Percentiles rank a stretch among this genome's conserved stretches.
Conservation (phyloP, 345 rosid species). For the Rhizophora mangle region DNA sequence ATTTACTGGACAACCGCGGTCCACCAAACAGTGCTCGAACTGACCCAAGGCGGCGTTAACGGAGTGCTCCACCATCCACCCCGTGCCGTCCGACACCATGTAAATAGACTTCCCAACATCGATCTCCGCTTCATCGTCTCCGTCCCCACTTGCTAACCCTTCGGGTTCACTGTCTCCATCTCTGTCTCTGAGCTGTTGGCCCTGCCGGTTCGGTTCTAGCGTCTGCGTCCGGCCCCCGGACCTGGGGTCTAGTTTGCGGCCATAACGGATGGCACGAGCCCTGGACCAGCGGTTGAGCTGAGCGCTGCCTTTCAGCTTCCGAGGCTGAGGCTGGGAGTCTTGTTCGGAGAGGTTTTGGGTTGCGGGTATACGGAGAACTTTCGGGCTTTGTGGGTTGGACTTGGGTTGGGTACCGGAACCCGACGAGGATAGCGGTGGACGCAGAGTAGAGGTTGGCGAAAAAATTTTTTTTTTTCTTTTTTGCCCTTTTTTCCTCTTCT, state of each 20-base stretch:
- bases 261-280: conserved; percentile 71
- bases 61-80: conserved; percentile 92
- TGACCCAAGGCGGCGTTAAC: conserved; percentile 88
- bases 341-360: conserved; percentile 23
- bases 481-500: too few species aligned
- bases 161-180: conserved; percentile 6
- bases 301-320: conserved; percentile 56
- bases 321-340: conserved; percentile 32
- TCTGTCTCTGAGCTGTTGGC: conserved; percentile 18
- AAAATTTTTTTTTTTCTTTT: conserved; percentile 21
- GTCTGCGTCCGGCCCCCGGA: conserved; percentile 23
- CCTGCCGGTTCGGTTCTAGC: conserved; percentile 15
- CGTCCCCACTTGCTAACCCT: conserved; percentile 2
- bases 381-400: neutral
- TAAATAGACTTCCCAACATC: conserved; percentile 58
- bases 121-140: conserved; percentile 32
- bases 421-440: conserved; percentile 20
- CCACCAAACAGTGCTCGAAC: conserved; percentile 84
- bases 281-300: conserved; percentile 85
- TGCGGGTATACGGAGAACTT: conserved; percentile 1
- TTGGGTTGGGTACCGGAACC: conserved; percentile 18
- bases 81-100: conserved; percentile 92
- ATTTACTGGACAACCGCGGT: conserved; percentile 82
- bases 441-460: conserved; percentile 38
- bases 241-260: conserved; percentile 57